Evolutionary conservation across 176 grass and related monocot genomes (phyloP), one percentile per base, ranked within the genome.

Genomic region (Avena eriantha): DNA sequence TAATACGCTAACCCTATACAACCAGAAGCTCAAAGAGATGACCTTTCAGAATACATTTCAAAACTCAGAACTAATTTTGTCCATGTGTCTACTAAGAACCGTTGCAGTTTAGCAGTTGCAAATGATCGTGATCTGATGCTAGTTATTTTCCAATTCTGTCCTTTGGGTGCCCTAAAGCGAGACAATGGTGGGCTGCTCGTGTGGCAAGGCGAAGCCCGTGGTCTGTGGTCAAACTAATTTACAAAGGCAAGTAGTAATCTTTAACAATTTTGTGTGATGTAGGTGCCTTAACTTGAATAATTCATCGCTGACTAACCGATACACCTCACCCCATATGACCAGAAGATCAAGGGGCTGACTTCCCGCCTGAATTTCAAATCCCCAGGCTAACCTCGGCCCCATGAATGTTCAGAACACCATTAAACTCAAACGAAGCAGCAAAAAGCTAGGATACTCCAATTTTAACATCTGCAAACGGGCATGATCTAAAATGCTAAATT

Each of bases 161-260:
- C 64, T 34, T 17, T 31, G 14, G 5, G 5, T 1, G 2, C 29
- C 65, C 29, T 2, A 68, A 17, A 35, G 31, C 2, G 31, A 35
- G 29, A 35, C 33, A 26, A 13, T 31, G 13, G 12, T 66, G 63
- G 1, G 53, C 53, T 33, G 26, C 24, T 33, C 45, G 74, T 83
- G 66, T 84, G 12, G 22, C 66, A 55, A 74, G 58, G 5, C 9
- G 39, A 59, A 69, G 10, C 36, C 57, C 1, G 7, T 12, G 75
- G 89, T 91, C 85, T 1, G 7, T 12, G 75, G 89, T 91, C 85
- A 87, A 80, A 54, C 68, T 58, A 80, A 53, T 77, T 66, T 77
- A 17, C 83, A 53, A 39, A 59, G 18, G 56, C 24, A 48, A 3
- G 61, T 65, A 26, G 39, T 79, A 73, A 80, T 87, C 68, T 59